These are phyloP conservation scores for Eucalyptus melliodora DNA, from an alignment of 345 rosid genomes.

Conservation along the genomic window DNA sequence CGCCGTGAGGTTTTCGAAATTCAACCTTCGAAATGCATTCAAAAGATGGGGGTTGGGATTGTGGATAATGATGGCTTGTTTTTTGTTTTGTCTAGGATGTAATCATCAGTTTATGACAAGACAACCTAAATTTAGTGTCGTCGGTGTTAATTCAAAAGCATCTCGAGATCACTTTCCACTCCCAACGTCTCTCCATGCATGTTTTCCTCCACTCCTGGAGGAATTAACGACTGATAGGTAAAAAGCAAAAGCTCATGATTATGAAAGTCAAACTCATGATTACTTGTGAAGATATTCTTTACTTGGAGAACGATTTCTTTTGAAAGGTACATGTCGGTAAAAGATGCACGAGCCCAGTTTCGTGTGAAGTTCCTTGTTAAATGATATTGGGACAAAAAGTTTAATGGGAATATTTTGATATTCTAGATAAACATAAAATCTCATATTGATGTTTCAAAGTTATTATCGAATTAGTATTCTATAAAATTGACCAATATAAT, in stretches of 20 bases:
- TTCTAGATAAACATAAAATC: rapidly evolving
- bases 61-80: neutral
- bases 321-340: neutral
- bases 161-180: neutral
- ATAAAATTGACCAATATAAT: too few relatives aligned
- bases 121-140: neutral
- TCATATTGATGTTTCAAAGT: neutral
- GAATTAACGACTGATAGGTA: neutral
- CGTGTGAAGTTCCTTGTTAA: neutral
- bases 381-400: neutral
- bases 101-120: neutral
- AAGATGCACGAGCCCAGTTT: neutral
- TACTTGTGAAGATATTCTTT: neutral
- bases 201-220: neutral
- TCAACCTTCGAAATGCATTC: neutral
- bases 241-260: neutral
- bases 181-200: neutral
- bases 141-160: neutral
- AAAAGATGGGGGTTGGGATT: neutral
- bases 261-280: neutral
- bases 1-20: neutral
- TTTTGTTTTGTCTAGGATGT: neutral
- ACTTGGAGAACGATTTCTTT: neutral
- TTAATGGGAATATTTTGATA: neutral
- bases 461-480: neutral